Conservation (phyloP, 2,329 filamentous ascomycete species). For the Dendryphion nanum region DNA sequence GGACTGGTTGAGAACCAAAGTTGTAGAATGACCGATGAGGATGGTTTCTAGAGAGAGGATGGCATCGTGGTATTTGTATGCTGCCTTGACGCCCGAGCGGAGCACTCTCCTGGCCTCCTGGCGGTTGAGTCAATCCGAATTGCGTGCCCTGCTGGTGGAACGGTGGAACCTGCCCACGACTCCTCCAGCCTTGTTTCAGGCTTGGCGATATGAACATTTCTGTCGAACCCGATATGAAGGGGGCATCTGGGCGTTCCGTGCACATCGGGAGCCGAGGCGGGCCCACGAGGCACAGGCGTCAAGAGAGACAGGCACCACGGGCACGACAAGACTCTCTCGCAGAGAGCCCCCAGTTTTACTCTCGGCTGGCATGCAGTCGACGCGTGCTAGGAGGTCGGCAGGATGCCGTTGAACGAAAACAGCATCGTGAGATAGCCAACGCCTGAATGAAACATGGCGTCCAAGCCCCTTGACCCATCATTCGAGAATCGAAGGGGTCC, state of each 20-base stretch:
- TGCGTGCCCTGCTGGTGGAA: not conserved
- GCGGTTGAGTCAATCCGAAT: not conserved
- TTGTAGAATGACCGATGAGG: constrained; percentile 3
- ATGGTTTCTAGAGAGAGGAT: constrained; percentile 2
- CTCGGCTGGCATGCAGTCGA: not conserved
- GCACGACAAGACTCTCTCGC: not conserved
- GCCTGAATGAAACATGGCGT: constrained; percentile 20
- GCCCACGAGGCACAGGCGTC: not conserved
- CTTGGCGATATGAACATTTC: constrained; percentile 3
- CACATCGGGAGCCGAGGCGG: not conserved
- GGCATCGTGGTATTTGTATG: constrained; percentile 7
- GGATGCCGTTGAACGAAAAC: not conserved
- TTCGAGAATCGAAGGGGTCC: constrained; percentile 5
- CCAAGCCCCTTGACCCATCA: constrained; percentile 13
- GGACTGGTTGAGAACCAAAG: constrained; percentile 5
- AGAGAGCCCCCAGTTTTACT: constrained; percentile 1
- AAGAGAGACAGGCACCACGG: too few species aligned
- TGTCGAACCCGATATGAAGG: constrained; percentile 6
- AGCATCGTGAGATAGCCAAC: not conserved
- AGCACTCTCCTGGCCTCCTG: not conserved
- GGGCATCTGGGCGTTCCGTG: constrained; percentile 2
- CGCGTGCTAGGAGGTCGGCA: not conserved
- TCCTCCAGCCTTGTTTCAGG: not conserved
- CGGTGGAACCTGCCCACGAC: constrained; percentile 1
- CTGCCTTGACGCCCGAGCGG: not conserved